Conservation (phyloP, 106 monocot genomes). For the Dendrobium officinale region DNA sequence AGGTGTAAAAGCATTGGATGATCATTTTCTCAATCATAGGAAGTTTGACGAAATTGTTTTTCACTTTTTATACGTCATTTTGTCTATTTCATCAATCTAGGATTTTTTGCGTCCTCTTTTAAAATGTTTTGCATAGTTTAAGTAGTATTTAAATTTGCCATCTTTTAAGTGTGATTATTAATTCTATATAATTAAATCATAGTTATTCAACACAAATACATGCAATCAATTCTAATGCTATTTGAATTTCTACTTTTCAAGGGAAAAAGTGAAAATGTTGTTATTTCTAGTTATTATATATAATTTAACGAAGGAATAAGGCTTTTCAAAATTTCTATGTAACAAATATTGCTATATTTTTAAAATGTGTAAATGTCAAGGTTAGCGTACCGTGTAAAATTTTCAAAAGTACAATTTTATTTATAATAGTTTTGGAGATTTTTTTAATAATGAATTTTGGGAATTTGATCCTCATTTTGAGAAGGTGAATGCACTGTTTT, state of each 20-base stretch:
- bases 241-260: not conserved
- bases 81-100: not conserved
- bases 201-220: not conserved
- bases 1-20: not conserved
- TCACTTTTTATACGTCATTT: not conserved
- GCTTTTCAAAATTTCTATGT: not conserved
- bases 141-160: not conserved
- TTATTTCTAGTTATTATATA: not conserved
- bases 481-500: not conserved
- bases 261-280: not conserved
- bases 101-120: not conserved
- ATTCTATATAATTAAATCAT: not conserved
- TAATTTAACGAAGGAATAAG: not conserved
- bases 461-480: not conserved
- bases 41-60: not conserved
- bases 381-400: not conserved
- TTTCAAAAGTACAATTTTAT: not conserved
- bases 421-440: not conserved
- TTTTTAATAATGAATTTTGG: not conserved
- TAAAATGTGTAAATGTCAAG: not conserved
- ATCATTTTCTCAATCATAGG: not conserved
- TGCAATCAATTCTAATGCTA: not conserved
- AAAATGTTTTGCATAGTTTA: not conserved
- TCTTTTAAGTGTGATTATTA: not conserved
- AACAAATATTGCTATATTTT: not conserved